Percentiles rank a stretch among this genome's conserved stretches.
These are phyloP conservation scores for Strobilomyces confusus DNA, from an alignment of 768 basidiomycete species.

Conservation along the genomic window DNA sequence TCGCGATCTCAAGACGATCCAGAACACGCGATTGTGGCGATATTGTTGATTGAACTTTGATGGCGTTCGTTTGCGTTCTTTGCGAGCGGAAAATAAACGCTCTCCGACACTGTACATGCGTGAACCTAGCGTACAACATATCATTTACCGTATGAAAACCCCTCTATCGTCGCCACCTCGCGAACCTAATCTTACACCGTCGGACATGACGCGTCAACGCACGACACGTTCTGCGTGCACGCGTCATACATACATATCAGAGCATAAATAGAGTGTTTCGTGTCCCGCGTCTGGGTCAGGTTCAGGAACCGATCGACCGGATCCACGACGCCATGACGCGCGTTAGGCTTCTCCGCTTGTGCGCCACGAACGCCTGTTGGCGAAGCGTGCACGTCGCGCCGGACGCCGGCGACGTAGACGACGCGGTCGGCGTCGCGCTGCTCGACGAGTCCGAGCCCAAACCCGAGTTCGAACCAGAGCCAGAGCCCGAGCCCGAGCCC, in stretches of 20 bases:
- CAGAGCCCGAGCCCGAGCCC: conserved; percentile 12
- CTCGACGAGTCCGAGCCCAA: neutral
- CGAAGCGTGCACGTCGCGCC: conserved; percentile 14
- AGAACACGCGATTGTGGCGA: too few species aligned
- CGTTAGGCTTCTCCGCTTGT: conserved; percentile 14
- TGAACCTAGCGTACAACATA: neutral
- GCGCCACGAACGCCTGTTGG: conserved; percentile 19
- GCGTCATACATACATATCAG: neutral
- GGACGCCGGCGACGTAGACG: conserved; percentile 7
- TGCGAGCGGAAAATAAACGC: too few species aligned
- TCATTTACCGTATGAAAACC: neutral
- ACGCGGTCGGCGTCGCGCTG: neutral
- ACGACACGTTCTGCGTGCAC: neutral
- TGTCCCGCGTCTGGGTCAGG: neutral
- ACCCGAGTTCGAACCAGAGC: neutral
- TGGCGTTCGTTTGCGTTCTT: neutral
- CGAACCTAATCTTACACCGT: neutral
- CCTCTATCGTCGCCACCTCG: neutral
- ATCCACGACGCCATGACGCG: neutral
- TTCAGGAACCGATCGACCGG: neutral
- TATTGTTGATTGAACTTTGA: too few species aligned
- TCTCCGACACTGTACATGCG: too few species aligned
- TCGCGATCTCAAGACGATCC: too few species aligned
- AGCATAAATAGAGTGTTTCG: neutral
- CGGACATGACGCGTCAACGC: conserved; percentile 34